A percentile compares a stretch with the other conserved stretches of the same genome.
Evolutionary conservation across 2,329 filamentous ascomycete genomes (phyloP).

Genomic region (Drechslerella dactyloides): DNA sequence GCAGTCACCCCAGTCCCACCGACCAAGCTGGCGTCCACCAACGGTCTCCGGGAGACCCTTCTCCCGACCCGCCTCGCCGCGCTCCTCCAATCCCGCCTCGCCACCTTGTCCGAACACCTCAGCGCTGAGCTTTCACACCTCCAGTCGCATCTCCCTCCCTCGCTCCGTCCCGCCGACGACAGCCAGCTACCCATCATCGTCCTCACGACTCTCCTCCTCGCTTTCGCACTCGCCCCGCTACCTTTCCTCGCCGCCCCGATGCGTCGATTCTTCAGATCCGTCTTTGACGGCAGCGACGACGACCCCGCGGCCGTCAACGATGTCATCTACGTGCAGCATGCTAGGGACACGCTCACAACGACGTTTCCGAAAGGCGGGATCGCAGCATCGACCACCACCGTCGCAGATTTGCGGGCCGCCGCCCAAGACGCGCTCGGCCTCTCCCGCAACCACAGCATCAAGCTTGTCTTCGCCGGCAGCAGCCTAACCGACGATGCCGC

Average conservation of each 20-base stretch:
- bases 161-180: slow-evolving; percentile 25
- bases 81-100: slow-evolving; percentile 32
- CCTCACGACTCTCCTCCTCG: slow-evolving; percentile 14
- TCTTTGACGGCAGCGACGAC: slow-evolving; percentile 30
- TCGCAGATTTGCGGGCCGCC: slow-evolving; percentile 16
- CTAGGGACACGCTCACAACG: slow-evolving; percentile 14
- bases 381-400: slow-evolving; percentile 16
- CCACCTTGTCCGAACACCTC: slow-evolving; percentile 26
- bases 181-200: slow-evolving; percentile 12
- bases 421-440: slow-evolving; percentile 27
- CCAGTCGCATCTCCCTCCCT: slow-evolving; percentile 35
- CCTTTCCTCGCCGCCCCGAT: slow-evolving; percentile 23
- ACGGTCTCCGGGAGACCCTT: slow-evolving; percentile 42
- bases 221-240: slow-evolving; percentile 23
- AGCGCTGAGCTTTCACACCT: slow-evolving; percentile 27
- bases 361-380: slow-evolving; percentile 30
- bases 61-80: slow-evolving; percentile 43
- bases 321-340: slow-evolving; percentile 29
- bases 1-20: slow-evolving; percentile 1
- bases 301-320: slow-evolving; percentile 16
- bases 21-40: slow-evolving; percentile 45
- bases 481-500: slow-evolving; percentile 52
- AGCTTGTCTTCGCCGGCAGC: slow-evolving; percentile 51
- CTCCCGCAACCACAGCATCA: slow-evolving; percentile 37
- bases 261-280: slow-evolving; percentile 38